A percentile compares a stretch with the other conserved stretches of the same genome.
Evolutionary conservation across 768 basidiomycete species (phyloP).

Genomic region (Serpula lacrymans): DNA sequence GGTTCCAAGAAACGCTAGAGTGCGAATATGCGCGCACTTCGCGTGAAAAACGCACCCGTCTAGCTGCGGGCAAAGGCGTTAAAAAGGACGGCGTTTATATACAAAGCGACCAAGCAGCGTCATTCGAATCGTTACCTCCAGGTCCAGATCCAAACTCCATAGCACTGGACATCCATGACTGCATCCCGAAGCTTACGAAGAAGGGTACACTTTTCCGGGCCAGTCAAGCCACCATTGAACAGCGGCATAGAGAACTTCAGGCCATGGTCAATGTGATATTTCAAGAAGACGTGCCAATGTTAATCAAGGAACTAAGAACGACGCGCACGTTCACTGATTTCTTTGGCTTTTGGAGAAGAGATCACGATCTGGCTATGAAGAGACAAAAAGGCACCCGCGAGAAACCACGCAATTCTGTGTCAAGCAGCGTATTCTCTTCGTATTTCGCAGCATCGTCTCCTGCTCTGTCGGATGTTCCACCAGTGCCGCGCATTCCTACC

Average conservation of each 20-base stretch:
- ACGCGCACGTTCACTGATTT: slow-evolving; percentile 64
- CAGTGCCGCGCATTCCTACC: slow-evolving; percentile 8
- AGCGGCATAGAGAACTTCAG: slow-evolving; percentile 58
- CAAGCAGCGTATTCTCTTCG: slow-evolving; percentile 53
- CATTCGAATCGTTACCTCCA: slow-evolving; percentile 81
- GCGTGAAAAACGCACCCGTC: slow-evolving; percentile 62
- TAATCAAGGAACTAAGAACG: slow-evolving; percentile 63
- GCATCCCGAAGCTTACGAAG: slow-evolving; percentile 66
- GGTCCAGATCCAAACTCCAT: slow-evolving; percentile 78
- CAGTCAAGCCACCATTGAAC: slow-evolving; percentile 61
- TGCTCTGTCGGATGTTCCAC: slow-evolving; percentile 5
- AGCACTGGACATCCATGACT: slow-evolving; percentile 61
- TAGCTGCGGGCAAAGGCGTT: slow-evolving; percentile 70
- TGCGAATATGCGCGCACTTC: slow-evolving; percentile 60
- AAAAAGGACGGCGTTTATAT: slow-evolving; percentile 69
- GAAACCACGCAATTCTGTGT: slow-evolving; percentile 41
- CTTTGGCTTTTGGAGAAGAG: slow-evolving; percentile 75
- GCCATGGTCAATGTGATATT: slow-evolving; percentile 60
- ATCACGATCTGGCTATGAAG: slow-evolving; percentile 57
- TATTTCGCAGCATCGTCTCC: slow-evolving; percentile 48
- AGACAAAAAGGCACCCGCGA: slow-evolving; percentile 18
- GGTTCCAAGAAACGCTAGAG: slow-evolving; percentile 71
- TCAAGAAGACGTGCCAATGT: slow-evolving; percentile 55
- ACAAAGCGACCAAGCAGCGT: slow-evolving; percentile 69
- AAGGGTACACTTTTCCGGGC: slow-evolving; percentile 72